Base-by-base conservation (phyloP, 768 basidiomycete species). In the Daedaleopsis nitida region DNA sequence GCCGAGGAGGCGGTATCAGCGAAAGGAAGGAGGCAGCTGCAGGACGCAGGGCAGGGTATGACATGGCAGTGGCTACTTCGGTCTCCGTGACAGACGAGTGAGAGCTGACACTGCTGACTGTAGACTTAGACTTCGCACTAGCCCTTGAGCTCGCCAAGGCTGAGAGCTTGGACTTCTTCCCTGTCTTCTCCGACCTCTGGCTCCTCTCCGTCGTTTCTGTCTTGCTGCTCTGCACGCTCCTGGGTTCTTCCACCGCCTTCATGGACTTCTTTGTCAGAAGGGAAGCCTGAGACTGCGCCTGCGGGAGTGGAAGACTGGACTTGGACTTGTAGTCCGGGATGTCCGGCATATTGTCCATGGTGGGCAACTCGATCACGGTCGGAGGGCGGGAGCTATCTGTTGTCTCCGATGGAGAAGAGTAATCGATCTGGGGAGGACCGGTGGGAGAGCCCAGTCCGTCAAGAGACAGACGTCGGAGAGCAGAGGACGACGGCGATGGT, bases 11-110 rank as follows among this genome's bases (percentile, higher is more conserved):
- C 16, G 53, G 61, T 13, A 61, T 44, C 14, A 71, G 45, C 16
- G 72, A 74, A 42, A 73, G 43, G 34, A 74, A 69, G 19, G 89
- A 91, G 52, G 83, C 79, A 3, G 84, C 70, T 27, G 86, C 80
- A n/a, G 89, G 91, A 17, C 90, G 86, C 62, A 91, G 78, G 17
- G 69, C 80, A 23, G 89, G 87, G 68, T 87, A 92, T 1, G 91
- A 91, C 66, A 86, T 88, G 78, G 24, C 89, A 86, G 3, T 83
- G 13, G 52, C 52, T 10, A 38, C 21, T 37, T 53, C 85, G 0
- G 83, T 75, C 37, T 83, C 76, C 45, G 83, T 73, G 11, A 76
- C 81, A 59, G 59, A 83, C 23, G 85, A 83, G 52, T 81, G 76
- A 23, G 87, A 85, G 66, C 82, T 84, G 61, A 80, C 76, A 59